Evolutionary conservation across 179 eudicot genomes (phyloP), one percentile per base, ranked within the genome.

Genomic region (Beta macrorhiza): DNA sequence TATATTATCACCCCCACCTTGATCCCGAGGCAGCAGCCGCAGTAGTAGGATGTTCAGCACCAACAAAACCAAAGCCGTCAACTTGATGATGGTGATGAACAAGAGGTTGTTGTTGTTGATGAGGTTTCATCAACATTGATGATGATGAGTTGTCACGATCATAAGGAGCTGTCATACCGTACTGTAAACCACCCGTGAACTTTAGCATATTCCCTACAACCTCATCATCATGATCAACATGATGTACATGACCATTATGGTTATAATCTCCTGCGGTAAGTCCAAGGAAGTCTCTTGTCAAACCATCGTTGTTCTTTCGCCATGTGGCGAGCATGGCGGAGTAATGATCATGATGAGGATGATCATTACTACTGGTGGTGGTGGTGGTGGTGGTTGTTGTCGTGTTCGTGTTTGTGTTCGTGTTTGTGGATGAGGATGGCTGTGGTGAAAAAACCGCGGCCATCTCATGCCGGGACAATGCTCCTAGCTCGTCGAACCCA

Each of bases 211-310:
- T 80, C 84, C 86, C 83, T 78, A 80, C 78, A 76, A 80, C 84
- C 84, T 86, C 88, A 73, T 79, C 87, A 59, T 62, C 82, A 49
- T 29, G 32, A 78, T 80, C 44, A 69, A 80, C 77, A 12, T 69
- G 80, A 12, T 69, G 80, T 29, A 81, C 84, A 19, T 80, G 81
- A 3, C 79, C 72, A 25, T 76, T 53, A 49, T 56, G 70, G 49
- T 65, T 78, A 14, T 51, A 76, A 49, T 73, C 82, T n/a, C 82
- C 86, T 49, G 82, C 90, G 0, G 92, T 82, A 72, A 95, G 89
- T 68, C 99, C 99, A 73, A 95, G 89, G 85, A 95, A 95, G 79
- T 95, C 99, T 55, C 99, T 88, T 37, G 99, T 95, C 82, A 89
- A 74, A 2, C 84, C 82, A 37, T 92, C 90, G 29, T 81, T 82